Evolutionary conservation across 2,329 filamentous ascomycete species (phyloP).

Genomic region (Calonectria pteridis): DNA sequence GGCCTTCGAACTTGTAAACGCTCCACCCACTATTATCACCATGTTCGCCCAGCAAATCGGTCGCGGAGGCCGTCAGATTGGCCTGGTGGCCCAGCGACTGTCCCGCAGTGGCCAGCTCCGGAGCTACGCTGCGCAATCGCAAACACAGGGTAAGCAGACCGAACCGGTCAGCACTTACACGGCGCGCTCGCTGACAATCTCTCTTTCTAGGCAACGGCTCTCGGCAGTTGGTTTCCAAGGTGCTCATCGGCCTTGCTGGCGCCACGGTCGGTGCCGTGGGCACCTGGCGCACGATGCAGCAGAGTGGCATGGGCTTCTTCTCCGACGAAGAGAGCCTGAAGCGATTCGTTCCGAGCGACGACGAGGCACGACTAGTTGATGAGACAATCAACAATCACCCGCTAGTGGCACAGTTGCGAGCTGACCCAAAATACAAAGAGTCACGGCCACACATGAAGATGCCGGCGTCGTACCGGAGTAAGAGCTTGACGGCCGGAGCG

Average conservation of each 20-base stretch:
- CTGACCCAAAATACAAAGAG: slow-evolving; percentile 76
- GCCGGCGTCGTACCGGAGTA: slow-evolving; percentile 74
- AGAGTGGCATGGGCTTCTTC: slow-evolving; percentile 54
- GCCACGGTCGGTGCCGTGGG: slow-evolving; percentile 48
- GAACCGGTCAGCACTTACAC: slow-evolving; percentile 16
- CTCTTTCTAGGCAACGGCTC: slow-evolving; percentile 34
- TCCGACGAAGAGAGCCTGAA: slow-evolving; percentile 79
- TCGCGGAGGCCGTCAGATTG: slow-evolving; percentile 41
- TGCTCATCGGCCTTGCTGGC: slow-evolving; percentile 48
- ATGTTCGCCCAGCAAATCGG: slow-evolving; percentile 43
- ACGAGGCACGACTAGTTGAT: slow-evolving; percentile 72
- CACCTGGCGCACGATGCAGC: slow-evolving; percentile 52
- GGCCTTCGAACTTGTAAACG: background rate
- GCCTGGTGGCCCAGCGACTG: slow-evolving; percentile 40
- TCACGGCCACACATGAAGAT: slow-evolving; percentile 90
- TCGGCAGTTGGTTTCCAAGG: slow-evolving; percentile 41
- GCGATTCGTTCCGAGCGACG: slow-evolving; percentile 71
- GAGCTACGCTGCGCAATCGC: slow-evolving; percentile 45
- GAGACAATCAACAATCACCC: slow-evolving; percentile 81
- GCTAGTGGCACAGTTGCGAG: slow-evolving; percentile 76
- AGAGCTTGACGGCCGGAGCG: slow-evolving; percentile 86
- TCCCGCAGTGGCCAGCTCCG: slow-evolving; percentile 36
- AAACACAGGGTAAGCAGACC: slow-evolving; percentile 20
- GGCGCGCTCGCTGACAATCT: slow-evolving; percentile 27
- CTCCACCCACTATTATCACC: background rate